Evolutionary conservation across 768 basidiomycete species (phyloP).

Genomic region (Naganishia randhawae): DNA sequence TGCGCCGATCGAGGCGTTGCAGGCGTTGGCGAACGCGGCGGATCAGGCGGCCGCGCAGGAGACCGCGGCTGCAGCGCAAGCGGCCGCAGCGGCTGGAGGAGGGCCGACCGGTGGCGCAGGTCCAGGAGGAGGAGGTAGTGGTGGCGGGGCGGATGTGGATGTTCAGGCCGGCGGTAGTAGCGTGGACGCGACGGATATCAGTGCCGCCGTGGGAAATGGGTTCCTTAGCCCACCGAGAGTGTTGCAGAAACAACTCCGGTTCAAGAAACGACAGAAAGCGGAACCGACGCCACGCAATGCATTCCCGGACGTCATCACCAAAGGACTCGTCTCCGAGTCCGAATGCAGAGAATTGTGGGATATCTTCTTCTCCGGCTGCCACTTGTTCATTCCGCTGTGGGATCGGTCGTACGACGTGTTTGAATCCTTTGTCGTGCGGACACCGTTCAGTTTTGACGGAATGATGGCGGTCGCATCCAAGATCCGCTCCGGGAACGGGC

Average conservation of each 20-base stretch:
- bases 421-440: conserved; percentile 83
- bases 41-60: conserved; percentile 66
- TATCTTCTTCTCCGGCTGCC: conserved; percentile 94
- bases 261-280: conserved; percentile 46
- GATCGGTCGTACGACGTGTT: conserved; percentile 90
- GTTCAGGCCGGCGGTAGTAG: conserved; percentile 46
- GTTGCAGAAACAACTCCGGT: conserved; percentile 32
- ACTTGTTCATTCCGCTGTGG: conserved; percentile 93
- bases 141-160: conserved; percentile 66
- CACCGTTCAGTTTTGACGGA: conserved; percentile 92
- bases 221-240: conserved; percentile 29
- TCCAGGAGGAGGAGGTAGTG: too few relatives aligned
- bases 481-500: conserved; percentile 77
- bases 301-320: conserved; percentile 50
- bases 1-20: conserved; percentile 89
- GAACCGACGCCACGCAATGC: conserved; percentile 49
- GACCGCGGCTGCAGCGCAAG: conserved; percentile 49
- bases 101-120: too few relatives aligned
- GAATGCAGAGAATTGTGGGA: conserved; percentile 89
- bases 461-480: conserved; percentile 88
- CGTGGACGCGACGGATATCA: conserved; percentile 50
- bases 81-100: conserved; percentile 16
- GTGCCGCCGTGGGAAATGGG: conserved; percentile 1
- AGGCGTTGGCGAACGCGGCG: conserved; percentile 89
- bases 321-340: conserved; percentile 78